Evolutionary conservation across 805 yeast species (phyloP).

Genomic region (Suhomyces emberorum): DNA sequence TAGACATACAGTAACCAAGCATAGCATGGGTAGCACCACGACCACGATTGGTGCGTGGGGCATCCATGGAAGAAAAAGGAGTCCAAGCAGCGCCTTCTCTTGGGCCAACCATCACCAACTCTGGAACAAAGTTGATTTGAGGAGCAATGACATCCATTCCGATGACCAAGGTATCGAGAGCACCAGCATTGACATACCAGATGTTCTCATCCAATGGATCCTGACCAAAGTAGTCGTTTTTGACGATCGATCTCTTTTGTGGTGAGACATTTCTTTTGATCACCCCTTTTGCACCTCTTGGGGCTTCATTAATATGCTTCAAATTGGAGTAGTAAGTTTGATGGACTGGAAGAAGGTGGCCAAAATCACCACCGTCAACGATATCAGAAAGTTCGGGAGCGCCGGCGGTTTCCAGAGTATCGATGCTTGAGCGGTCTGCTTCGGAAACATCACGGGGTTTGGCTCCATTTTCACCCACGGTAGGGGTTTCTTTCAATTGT

Average conservation of each 20-base stretch:
- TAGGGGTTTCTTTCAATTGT: background rate
- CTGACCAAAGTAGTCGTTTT: conserved; percentile 23
- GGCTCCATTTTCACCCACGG: background rate
- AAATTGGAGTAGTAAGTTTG: conserved; percentile 25
- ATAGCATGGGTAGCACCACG: conserved; percentile 11
- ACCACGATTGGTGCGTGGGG: conserved; percentile 3
- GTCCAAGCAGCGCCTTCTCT: conserved; percentile 23
- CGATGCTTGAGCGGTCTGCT: background rate
- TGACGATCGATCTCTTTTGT: background rate
- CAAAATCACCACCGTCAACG: conserved; percentile 32
- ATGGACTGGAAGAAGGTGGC: conserved; percentile 29
- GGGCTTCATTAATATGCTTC: conserved; percentile 11
- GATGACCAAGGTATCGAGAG: conserved; percentile 22
- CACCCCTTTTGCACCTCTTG: conserved; percentile 12
- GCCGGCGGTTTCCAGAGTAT: background rate
- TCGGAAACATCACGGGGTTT: background rate
- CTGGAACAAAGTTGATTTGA: conserved; percentile 22
- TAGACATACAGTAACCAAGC: conserved; percentile 15
- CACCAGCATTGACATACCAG: conserved; percentile 34
- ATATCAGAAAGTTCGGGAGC: conserved; percentile 4
- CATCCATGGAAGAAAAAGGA: background rate
- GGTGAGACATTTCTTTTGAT: conserved; percentile 3
- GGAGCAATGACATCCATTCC: conserved; percentile 28
- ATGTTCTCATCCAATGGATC: conserved; percentile 30
- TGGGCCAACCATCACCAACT: conserved; percentile 35